These are phyloP conservation scores for Pestalotiopsis sp. DNA, from an alignment of 2,329 filamentous ascomycete species.

Conservation along the genomic window DNA sequence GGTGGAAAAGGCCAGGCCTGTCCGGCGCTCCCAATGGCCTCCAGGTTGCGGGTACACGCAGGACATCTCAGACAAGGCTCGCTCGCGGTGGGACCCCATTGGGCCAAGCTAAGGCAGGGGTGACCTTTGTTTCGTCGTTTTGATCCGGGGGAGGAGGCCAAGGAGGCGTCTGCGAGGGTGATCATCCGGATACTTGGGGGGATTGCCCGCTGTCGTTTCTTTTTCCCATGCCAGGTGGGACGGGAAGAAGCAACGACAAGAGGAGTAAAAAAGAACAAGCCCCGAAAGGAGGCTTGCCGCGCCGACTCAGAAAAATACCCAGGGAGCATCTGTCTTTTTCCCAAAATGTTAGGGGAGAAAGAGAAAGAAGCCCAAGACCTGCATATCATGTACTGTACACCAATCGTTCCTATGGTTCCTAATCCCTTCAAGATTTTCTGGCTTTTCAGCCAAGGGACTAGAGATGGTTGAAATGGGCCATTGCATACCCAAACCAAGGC, in stretches of 20 bases:
- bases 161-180: slow-evolving; percentile 6
- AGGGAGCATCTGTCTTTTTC: neutral
- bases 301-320: neutral
- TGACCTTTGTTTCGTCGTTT: neutral
- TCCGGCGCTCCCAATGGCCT: slow-evolving; percentile 3
- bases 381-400: neutral
- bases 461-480: neutral
- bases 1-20: neutral
- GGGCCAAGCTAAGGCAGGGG: slow-evolving; percentile 1
- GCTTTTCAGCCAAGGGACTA: neutral
- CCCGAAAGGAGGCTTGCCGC: neutral
- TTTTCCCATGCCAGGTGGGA: neutral
- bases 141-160: neutral
- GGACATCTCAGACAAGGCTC: slow-evolving; percentile 10
- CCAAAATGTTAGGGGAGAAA: neutral
- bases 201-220: neutral
- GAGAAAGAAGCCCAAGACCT: neutral
- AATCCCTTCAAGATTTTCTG: neutral
- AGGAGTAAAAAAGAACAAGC: neutral
- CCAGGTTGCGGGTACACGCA: slow-evolving; percentile 9
- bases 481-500: neutral
- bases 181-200: slow-evolving; percentile 2
- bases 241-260: neutral
- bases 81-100: neutral
- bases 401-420: neutral